Evolutionary conservation across 1,284 basidiomycete genomes (phyloP), one percentile per base, ranked within the genome.

Genomic region (Lentinula novae-zelandiae): DNA sequence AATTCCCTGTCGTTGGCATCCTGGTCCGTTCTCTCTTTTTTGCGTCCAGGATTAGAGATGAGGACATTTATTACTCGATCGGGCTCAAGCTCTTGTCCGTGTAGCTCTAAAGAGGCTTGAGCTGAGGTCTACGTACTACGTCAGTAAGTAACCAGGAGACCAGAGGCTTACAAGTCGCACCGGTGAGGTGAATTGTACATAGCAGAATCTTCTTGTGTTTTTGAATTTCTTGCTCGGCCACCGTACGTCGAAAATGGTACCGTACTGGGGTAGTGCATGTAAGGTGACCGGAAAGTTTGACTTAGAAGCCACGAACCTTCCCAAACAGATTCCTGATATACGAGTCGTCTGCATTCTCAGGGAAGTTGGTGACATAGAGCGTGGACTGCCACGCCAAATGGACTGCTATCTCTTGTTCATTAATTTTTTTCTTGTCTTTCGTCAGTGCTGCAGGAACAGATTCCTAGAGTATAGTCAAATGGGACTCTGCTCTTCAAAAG

Each of bases 151-250:
- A 44, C 15, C 13, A 52, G 56, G 20, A 36, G 6, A 15, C 12
- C 7, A 54, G 9, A 40, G 34, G 20, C 40, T 15, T 7, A 72
- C 7, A 77, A 27, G 22, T 8, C 89, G 62, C 67, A 93, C 93
- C 0, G 93, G 91, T 22, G 86, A 87, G 0, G 89, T 89, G 71
- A 85, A 98, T 66, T 98, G 96, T 1, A 99, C 81, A 71, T 99
- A 99, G 71, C 93, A 96, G 74, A 99, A 99, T 12, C 97, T 83
- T 31, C 97, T 81, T 1, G 90, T 90, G 58, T 80, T 85, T 72
- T 94, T 95, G 78, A 94, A 96, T 71, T 96, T 96, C 71, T 96
- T 96, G 75, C 95, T 97, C 5, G 97, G 97, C 97, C 96, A 99
- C 17, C 97, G 90, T 12, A 96, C 92, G 65, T 97, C 95, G 62